Evolutionary conservation across 2,329 filamentous ascomycete genomes (phyloP).

Genomic region (Pseudopyricularia cyperi): DNA sequence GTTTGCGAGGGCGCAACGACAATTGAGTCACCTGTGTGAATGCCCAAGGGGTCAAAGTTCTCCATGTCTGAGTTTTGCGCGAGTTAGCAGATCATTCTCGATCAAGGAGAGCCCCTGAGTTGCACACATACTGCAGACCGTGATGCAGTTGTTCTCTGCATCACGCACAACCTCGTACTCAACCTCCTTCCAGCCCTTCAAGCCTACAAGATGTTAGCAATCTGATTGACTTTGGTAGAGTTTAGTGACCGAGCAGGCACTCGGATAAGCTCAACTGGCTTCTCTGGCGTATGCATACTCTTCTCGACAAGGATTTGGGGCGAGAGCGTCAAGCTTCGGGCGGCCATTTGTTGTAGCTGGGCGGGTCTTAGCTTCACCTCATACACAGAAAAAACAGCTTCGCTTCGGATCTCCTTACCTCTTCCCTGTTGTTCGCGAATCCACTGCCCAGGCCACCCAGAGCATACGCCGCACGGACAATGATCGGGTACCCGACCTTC

Average conservation of each 20-base stretch:
- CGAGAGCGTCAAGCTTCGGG: slow-evolving; percentile 81
- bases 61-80: slow-evolving; percentile 57
- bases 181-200: slow-evolving; percentile 52
- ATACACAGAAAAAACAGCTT: not conserved
- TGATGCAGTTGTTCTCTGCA: slow-evolving; percentile 94
- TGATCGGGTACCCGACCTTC: slow-evolving; percentile 88
- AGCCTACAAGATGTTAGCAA: not conserved
- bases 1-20: slow-evolving; percentile 97
- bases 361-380: not conserved
- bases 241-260: not conserved
- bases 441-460: slow-evolving; percentile 92
- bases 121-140: slow-evolving; percentile 55
- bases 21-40: slow-evolving; percentile 96
- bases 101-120: not conserved
- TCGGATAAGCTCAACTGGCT: not conserved
- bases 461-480: slow-evolving; percentile 92
- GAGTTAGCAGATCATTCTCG: not conserved
- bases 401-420: slow-evolving; percentile 49
- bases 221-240: not conserved
- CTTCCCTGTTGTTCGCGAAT: slow-evolving; percentile 87
- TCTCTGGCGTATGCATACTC: slow-evolving; percentile 8
- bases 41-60: slow-evolving; percentile 96
- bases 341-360: slow-evolving; percentile 51
- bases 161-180: slow-evolving; percentile 98
- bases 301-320: slow-evolving; percentile 98